Conservation (phyloP, 108 stramenopile genomes). For the Thalassiosira profunda region DNA sequence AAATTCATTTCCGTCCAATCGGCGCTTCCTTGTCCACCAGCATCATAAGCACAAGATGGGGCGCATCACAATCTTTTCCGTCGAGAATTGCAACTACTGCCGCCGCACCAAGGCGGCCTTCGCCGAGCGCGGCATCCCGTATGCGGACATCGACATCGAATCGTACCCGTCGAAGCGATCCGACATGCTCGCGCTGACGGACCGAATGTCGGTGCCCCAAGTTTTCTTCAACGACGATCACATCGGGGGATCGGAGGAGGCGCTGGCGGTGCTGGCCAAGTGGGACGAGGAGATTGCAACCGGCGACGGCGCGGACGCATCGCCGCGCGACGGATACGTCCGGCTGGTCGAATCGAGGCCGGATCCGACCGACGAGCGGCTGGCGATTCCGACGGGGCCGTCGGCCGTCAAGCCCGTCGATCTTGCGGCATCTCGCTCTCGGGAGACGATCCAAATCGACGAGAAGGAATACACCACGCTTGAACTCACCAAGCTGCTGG, state of each 20-base stretch:
- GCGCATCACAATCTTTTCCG: slow-evolving; percentile 57
- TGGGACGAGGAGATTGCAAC: slow-evolving; percentile 43
- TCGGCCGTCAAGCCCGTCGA: slow-evolving; percentile 21
- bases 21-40: too few relatives aligned
- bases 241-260: slow-evolving; percentile 59
- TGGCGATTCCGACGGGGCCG: slow-evolving; percentile 27
- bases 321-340: slow-evolving; percentile 11
- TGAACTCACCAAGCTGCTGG: slow-evolving; percentile 44
- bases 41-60: too few relatives aligned
- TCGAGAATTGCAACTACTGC: slow-evolving; percentile 44
- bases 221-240: slow-evolving; percentile 54
- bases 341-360: slow-evolving; percentile 15
- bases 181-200: slow-evolving; percentile 50
- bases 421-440: slow-evolving; percentile 18
- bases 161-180: slow-evolving; percentile 31
- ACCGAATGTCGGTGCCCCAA: slow-evolving; percentile 49
- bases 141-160: slow-evolving; percentile 39
- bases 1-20: too few relatives aligned
- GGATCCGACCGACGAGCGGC: slow-evolving; percentile 27
- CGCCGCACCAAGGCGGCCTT: slow-evolving; percentile 41
- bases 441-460: slow-evolving; percentile 24
- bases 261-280: slow-evolving; percentile 24
- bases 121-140: slow-evolving; percentile 34
- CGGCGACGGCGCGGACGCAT: neutral
- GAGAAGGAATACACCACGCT: slow-evolving; percentile 40